phyloP scores from a whole-genome alignment of 1,284 basidiomycete species.

The Sphagnurus paluster region DNA sequence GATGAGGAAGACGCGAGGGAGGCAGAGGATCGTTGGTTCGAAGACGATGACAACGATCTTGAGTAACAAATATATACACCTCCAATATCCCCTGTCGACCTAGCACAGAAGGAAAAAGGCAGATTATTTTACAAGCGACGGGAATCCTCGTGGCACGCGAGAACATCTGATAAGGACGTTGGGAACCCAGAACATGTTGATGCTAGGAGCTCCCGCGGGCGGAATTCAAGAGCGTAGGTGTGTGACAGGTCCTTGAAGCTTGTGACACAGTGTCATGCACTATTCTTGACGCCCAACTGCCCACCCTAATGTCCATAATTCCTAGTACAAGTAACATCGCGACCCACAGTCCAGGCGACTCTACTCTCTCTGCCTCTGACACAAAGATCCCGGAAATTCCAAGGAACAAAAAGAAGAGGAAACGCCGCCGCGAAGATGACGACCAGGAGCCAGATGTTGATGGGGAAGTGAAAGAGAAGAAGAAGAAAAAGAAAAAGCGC shows the following conservation, averaged over 20 bases:
- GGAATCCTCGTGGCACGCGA: too few relatives aligned
- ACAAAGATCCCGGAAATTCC: neutral
- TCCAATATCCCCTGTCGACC: too few relatives aligned
- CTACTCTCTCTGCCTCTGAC: slow-evolving; percentile 13
- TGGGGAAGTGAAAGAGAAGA: slow-evolving; percentile 24
- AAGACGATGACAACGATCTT: slow-evolving; percentile 65
- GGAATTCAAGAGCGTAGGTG: too few relatives aligned
- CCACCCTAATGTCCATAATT: slow-evolving; percentile 27
- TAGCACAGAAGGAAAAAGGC: too few relatives aligned
- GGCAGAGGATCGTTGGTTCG: slow-evolving; percentile 74
- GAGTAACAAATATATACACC: too few relatives aligned
- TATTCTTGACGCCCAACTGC: slow-evolving; percentile 13
- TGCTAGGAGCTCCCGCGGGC: too few relatives aligned
- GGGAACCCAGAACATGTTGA: too few relatives aligned
- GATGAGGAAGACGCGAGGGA: slow-evolving; percentile 62
- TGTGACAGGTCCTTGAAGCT: too few relatives aligned
- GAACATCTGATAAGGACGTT: too few relatives aligned
- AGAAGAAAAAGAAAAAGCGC: slow-evolving; percentile 35
- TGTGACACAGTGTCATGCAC: slow-evolving; percentile 10
- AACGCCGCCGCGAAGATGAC: slow-evolving; percentile 28
- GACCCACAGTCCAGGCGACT: slow-evolving; percentile 23
- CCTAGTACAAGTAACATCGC: slow-evolving; percentile 20
- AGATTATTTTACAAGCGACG: too few relatives aligned
- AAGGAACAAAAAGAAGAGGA: slow-evolving; percentile 41
- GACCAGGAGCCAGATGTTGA: slow-evolving; percentile 18